A percentile compares a stretch with the other conserved stretches of the same genome.
These are phyloP conservation scores for Pyracantha coccinea DNA, from an alignment of 331 rosid species.

Conservation along the genomic window DNA sequence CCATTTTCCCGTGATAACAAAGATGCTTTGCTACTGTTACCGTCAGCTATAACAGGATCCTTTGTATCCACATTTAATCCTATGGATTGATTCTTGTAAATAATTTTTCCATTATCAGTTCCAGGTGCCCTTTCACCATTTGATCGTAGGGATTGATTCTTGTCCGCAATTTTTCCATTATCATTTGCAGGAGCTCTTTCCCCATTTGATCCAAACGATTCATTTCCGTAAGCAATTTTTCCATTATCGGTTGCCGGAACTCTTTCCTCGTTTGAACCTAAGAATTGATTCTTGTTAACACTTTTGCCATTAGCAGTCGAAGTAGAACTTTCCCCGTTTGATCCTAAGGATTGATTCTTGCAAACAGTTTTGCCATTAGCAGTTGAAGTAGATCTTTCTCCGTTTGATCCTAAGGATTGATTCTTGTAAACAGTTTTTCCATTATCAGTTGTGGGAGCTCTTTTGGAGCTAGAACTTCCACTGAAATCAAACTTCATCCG, in stretches of 20 bases:
- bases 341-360: constrained; percentile 29
- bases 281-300: no score
- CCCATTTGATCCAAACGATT: constrained; percentile 20
- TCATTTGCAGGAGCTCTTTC: constrained; percentile 31
- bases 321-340: constrained; percentile 4
- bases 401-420: constrained; percentile 25
- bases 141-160: constrained; percentile 27
- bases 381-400: constrained; percentile 28
- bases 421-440: constrained; percentile 45
- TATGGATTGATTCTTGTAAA: neutral
- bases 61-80: constrained; percentile 38
- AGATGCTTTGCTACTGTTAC: constrained; percentile 17
- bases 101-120: neutral
- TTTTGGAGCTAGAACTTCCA: constrained; percentile 50
- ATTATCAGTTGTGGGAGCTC: constrained; percentile 35
- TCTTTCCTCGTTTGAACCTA: constrained; percentile 6
- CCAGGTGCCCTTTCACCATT: constrained; percentile 4
- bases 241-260: constrained; percentile 44
- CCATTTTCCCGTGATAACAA: constrained; percentile 30
- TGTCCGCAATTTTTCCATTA: constrained; percentile 48
- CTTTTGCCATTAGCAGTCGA: no score
- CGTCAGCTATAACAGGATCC: constrained; percentile 21
- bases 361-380: constrained; percentile 48
- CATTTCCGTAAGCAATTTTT: constrained; percentile 35
- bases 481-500: constrained; percentile 45